These are phyloP conservation scores for Cryphonectria parasitica DNA, from an alignment of 2,329 filamentous ascomycete genomes.

Conservation along the genomic window DNA sequence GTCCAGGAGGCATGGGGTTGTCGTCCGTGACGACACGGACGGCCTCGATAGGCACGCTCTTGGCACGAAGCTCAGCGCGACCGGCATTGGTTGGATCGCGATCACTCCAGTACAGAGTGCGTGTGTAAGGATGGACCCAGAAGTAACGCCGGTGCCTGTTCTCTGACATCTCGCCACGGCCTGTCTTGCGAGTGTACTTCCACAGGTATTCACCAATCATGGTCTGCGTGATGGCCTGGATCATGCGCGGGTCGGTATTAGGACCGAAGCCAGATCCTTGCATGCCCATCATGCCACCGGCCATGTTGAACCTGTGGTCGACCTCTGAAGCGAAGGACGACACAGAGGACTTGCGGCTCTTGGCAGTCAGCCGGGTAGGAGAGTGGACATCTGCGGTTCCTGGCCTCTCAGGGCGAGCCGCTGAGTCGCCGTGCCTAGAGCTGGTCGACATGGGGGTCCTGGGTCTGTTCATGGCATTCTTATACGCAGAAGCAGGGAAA, in stretches of 20 bases:
- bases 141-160: slow-evolving; percentile 95
- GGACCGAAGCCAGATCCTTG: slow-evolving; percentile 64
- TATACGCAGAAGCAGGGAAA: slow-evolving; percentile 74
- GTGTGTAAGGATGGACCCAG: slow-evolving; percentile 98
- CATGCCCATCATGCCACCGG: slow-evolving; percentile 56
- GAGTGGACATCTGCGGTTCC: slow-evolving; percentile 55
- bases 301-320: slow-evolving; percentile 86
- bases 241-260: slow-evolving; percentile 93
- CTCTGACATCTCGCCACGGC: slow-evolving; percentile 84
- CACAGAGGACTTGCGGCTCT: slow-evolving; percentile 77
- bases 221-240: slow-evolving; percentile 97
- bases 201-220: slow-evolving; percentile 99
- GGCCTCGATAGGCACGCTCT: slow-evolving; percentile 92
- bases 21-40: slow-evolving; percentile 91
- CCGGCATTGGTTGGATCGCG: slow-evolving; percentile 80
- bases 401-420: slow-evolving; percentile 56
- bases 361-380: slow-evolving; percentile 46
- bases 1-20: slow-evolving; percentile 91
- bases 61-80: slow-evolving; percentile 74
- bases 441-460: slow-evolving; percentile 60
- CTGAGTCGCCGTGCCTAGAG: slow-evolving; percentile 58
- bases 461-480: slow-evolving; percentile 53
- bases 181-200: slow-evolving; percentile 97
- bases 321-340: slow-evolving; percentile 96
- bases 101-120: slow-evolving; percentile 96